Base-by-base conservation (phyloP, 257 asterid genomes). In the Solanum paucissectum region DNA sequence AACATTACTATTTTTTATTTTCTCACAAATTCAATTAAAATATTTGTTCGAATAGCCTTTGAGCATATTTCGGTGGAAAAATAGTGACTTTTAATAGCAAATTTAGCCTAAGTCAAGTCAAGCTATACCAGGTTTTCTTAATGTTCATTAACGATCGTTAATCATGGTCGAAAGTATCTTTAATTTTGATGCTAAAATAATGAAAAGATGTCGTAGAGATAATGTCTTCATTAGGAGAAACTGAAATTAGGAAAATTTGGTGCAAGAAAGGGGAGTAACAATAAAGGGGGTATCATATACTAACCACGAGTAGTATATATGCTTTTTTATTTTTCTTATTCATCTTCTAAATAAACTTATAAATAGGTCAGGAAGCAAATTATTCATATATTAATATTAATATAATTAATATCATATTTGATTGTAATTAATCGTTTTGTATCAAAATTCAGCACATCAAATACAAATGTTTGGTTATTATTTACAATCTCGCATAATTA, bases 1-100 rank as follows among this genome's bases (percentile, higher is more conserved):
- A 62, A n/a, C 16, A 62, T 9, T 10, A 62, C 6, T 10, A 62
- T 4, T 62, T 62, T 62, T 62, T 62, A 9, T 23, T 4, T 62
- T 10, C 14, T 23, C 16, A 62, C 7, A 2, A n/a, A n/a, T 62
- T 62, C 14, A 62, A 62, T 62, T 12, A n/a, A n/a, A 62, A 2
- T n/a, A 10, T 62, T 0, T 5, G 1, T n/a, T 2, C 0, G 1
- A 62, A 5, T 62, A n/a, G 16, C 16, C 32, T 4, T 6, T n/a
- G 14, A 62, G 13, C 3, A n/a, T n/a, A n/a, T 62, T n/a, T n/a
- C 16, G 12, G 13, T n/a, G 71, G 29, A n/a, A 62, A 62, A 62
- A 10, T n/a, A 62, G 32, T 62, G 16, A 2, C 7, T n/a, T n/a
- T 62, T 62, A n/a, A n/a, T 62, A 4, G 33, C 2, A 12, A 62